These are phyloP conservation scores for Leccinum subtestaceum DNA, from an alignment of 768 basidiomycete genomes.

Conservation along the genomic window DNA sequence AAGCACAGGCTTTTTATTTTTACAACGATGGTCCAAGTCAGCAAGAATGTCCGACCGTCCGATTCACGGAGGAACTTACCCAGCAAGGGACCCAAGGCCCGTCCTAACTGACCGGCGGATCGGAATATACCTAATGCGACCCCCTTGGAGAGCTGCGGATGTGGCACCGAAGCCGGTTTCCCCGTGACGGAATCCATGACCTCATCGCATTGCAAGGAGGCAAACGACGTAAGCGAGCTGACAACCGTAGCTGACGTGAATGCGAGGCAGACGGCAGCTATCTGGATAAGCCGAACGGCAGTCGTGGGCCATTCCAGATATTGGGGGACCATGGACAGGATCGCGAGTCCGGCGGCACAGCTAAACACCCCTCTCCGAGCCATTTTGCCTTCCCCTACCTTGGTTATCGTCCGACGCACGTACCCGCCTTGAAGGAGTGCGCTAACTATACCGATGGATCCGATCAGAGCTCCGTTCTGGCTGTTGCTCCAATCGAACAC, in stretches of 20 bases:
- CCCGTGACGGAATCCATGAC: conserved; percentile 54
- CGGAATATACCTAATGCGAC: conserved; percentile 82
- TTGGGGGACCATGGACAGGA: conserved; percentile 71
- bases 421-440: conserved; percentile 93
- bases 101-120: conserved; percentile 90
- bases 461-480: conserved; percentile 83
- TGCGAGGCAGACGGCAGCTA: conserved; percentile 81
- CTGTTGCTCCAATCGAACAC: conserved; percentile 88
- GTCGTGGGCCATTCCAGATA: conserved; percentile 41
- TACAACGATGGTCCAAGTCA: conserved; percentile 11
- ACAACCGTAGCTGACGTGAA: conserved; percentile 97
- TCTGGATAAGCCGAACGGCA: conserved; percentile 54
- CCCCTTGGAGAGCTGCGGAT: conserved; percentile 77
- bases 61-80: conserved; percentile 44
- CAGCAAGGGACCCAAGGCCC: conserved; percentile 89
- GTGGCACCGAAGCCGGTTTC: conserved; percentile 46
- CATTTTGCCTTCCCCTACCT: conserved; percentile 77
- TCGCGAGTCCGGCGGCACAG: conserved; percentile 66
- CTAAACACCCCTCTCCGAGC: conserved; percentile 75
- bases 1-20: conserved; percentile 76
- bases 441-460: conserved; percentile 85
- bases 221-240: conserved; percentile 86
- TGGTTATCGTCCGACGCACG: conserved; percentile 76
- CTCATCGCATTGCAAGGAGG: conserved; percentile 89
- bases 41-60: not conserved